Base-by-base conservation (phyloP, 2,329 filamentous ascomycete species). In the Chaetoscypha palmicola region DNA sequence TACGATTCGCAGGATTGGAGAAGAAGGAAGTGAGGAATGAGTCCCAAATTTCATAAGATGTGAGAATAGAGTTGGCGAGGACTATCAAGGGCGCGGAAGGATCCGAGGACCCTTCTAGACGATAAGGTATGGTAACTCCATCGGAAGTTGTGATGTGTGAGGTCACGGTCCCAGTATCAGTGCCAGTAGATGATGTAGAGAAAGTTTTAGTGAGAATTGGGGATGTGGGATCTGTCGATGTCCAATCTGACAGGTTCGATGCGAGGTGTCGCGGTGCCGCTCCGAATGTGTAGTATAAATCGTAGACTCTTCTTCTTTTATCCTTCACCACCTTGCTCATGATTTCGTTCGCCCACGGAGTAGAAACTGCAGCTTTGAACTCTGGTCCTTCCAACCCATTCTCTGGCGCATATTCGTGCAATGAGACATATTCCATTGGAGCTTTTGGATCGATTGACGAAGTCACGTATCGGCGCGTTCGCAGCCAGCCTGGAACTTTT, bases 31-130 rank as follows among this genome's bases (percentile, higher is more conserved):
- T 40, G 1, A 92, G 67, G 47, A 94, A 77, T 1, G 71, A 70
- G 55, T 92, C 83, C 88, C 88, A 94, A 75, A 94, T 92, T 61
- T 76, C 71, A 51, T 83, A 73, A 37, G 82, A 79, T 2, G 86
- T 86, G 5, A 94, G 75, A 38, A 94, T 81, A 1, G 83, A 90
- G 69, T 94, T 94, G 64, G 74, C 74, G 53, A 90, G 83, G 16
- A 87, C 79, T 9, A 94, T 71, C 0, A 83, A 74, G 0, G 87
- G 87, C 0, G 86, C 84, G 16, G 74, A 60, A 0, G 80, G 76
- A 23, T 80, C 72, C 0, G 76, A 57, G 51, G 76, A 83, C 43
- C 88, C 88, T 62, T 92, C 85, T 2, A 94, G 73, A 11, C 79
- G 75, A 65, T 87, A 94, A 0, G 79, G 78, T 11, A 94, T 73